These are phyloP conservation scores for Neofusicoccum kwambonambiense DNA, from an alignment of 2,329 filamentous ascomycete species.

Conservation along the genomic window DNA sequence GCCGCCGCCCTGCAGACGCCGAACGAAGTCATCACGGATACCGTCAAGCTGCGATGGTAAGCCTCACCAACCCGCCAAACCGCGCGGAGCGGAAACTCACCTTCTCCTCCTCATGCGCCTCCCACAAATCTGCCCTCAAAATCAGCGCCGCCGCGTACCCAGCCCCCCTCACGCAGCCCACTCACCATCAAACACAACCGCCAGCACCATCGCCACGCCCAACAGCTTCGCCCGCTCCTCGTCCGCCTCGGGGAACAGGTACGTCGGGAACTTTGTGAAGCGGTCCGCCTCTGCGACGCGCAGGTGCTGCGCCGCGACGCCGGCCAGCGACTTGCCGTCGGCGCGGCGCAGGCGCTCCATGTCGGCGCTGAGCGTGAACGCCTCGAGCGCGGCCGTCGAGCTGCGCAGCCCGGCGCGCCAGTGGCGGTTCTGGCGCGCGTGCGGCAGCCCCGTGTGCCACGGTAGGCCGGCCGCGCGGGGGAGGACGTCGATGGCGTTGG, in stretches of 20 bases:
- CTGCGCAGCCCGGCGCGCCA: background rate
- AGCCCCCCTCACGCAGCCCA: too few species aligned
- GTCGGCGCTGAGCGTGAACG: background rate
- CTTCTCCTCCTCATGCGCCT: background rate
- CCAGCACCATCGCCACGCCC: background rate
- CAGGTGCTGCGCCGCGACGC: background rate
- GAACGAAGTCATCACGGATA: background rate
- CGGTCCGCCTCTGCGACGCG: background rate
- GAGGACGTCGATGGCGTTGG: background rate
- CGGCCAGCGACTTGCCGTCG: too few species aligned
- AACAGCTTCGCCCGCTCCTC: background rate
- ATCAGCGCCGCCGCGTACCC: background rate
- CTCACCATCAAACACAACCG: background rate
- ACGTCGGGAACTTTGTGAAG: background rate
- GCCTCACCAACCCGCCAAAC: background rate
- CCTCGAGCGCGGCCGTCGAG: background rate
- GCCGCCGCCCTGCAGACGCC: background rate
- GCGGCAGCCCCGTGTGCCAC: background rate
- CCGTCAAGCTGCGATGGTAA: background rate
- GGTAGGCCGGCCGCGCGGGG: background rate
- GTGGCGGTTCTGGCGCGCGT: background rate
- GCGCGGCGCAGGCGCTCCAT: too few species aligned
- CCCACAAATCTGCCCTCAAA: background rate
- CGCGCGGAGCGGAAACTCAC: background rate
- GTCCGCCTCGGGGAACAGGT: background rate